Base-by-base conservation (phyloP, 2,329 filamentous ascomycete genomes). In the Fusarium marasasianum region DNA sequence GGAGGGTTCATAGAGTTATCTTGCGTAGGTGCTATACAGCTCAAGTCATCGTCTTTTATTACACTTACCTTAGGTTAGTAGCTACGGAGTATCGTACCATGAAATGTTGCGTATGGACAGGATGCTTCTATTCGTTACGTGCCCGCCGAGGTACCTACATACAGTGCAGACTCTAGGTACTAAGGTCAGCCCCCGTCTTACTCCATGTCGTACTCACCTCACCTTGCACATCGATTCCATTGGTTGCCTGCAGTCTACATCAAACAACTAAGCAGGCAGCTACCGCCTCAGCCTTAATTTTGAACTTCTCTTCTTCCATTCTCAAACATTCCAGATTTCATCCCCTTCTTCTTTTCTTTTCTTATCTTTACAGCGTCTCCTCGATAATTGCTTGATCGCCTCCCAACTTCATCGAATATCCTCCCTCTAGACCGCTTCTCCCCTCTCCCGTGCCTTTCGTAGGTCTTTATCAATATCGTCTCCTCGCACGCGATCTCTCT, bases 221-320 rank as follows among this genome's bases (percentile, higher is more conserved):
- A 53, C 24, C 51, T 55, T 41, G 37, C 37, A 31, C 35, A n/a
- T 67, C 56, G 62, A 77, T 78, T 63, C 61, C 62, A 77, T 78
- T 78, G 76, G 76, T 62, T 78, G 74, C 76, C 76, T 78, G 68
- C 45, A 75, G 47, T 65, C 65, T 73, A 73, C 73, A 65, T 77
- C 72, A 73, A 67, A 73, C 76, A 69, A 55, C 66, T 69, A 69
- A 69, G 74, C 73, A 72, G 68, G 71, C 69, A 60, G 66, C 66
- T 66, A 55, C 72, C 71, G 67, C 73, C 75, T 77, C 66, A 75
- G 71, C 66, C 58, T 69, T 71, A 66, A 58, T 65, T 41, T 41
- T 44, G 54, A 68, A 66, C 65, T 68, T 66, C 40, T 53, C 41
- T 45, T 76, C 54, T 60, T 58, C 37, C 37, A 40, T 55, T 57